Conservation (phyloP, 1,139 yeast genomes). For the Saccharomyces pastorianus region DNA sequence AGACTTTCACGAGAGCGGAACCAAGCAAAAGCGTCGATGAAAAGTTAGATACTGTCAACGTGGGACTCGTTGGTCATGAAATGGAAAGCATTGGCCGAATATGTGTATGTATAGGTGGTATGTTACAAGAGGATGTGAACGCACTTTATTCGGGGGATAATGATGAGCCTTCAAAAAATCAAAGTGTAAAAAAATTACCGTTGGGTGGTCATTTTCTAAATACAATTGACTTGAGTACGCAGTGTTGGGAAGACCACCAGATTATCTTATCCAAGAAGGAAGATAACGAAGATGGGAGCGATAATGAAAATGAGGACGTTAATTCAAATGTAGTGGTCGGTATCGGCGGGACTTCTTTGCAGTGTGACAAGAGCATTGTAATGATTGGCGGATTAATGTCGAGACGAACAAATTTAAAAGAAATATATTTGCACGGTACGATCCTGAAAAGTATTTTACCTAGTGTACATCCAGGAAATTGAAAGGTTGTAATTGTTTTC, state of each 20-base stretch:
- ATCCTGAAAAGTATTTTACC: constrained; percentile 22
- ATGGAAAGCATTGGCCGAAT: constrained; percentile 19
- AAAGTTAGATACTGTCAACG: constrained; percentile 10
- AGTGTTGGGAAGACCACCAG: constrained; percentile 10
- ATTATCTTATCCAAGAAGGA: background rate
- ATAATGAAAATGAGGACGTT: background rate
- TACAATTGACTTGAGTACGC: constrained; percentile 12
- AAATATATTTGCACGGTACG: constrained; percentile 21
- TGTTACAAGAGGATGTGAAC: constrained; percentile 25
- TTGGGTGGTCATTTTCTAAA: constrained; percentile 12
- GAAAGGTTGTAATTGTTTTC: background rate
- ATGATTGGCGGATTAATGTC: constrained; percentile 21
- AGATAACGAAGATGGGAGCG: background rate
- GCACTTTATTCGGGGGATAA: constrained; percentile 5
- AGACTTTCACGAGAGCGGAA: constrained; percentile 17
- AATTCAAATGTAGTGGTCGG: constrained; percentile 5
- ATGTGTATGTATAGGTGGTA: constrained; percentile 24
- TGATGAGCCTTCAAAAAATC: background rate
- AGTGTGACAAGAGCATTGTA: constrained; percentile 19
- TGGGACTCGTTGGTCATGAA: constrained; percentile 25
- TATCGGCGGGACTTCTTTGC: constrained; percentile 15
- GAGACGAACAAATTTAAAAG: constrained; percentile 9
- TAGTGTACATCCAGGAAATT: constrained; percentile 14
- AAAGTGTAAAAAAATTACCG: constrained; percentile 1
- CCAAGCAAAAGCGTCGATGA: constrained; percentile 1